Percentiles rank a stretch among this genome's conserved stretches.
phyloP scores from a whole-genome alignment of 345 rosid genomes.

The Linum usitatissimum region DNA sequence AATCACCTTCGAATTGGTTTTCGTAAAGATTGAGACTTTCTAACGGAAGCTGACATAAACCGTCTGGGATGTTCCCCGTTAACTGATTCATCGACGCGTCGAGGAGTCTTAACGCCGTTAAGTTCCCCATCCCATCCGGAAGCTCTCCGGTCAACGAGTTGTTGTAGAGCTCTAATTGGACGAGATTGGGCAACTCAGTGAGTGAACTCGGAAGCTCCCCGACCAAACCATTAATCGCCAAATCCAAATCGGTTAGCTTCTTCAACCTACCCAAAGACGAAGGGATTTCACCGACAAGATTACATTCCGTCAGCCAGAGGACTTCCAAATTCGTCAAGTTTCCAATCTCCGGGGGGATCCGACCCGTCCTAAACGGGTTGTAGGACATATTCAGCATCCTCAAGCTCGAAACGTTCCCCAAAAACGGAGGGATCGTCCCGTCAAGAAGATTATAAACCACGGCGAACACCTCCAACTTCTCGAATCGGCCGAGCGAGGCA shows the following conservation, averaged over 20 bases:
- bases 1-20: conserved; percentile 50
- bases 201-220: conserved; percentile 70
- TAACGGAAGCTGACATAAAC: conserved; percentile 55
- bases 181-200: conserved; percentile 44
- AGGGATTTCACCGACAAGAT: conserved; percentile 72
- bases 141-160: conserved; percentile 71
- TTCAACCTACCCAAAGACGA: conserved; percentile 66
- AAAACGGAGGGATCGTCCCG: conserved; percentile 50
- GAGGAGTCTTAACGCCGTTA: conserved; percentile 50
- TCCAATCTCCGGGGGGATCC: conserved; percentile 80
- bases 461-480: conserved; percentile 70
- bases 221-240: conserved; percentile 52
- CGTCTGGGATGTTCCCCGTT: conserved; percentile 63
- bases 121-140: conserved; percentile 51
- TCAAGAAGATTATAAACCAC: conserved; percentile 65
- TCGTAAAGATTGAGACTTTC: conserved; percentile 85
- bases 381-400: conserved; percentile 77
- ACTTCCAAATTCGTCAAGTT: conserved; percentile 69
- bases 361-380: conserved; percentile 69
- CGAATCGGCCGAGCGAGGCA: conserved; percentile 46
- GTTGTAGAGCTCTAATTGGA: conserved; percentile 92
- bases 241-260: conserved; percentile 66
- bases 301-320: conserved; percentile 86
- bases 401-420: conserved; percentile 56
- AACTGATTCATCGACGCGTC: conserved; percentile 86